Percentiles rank a stretch among this genome's conserved stretches.
phyloP scores from a whole-genome alignment of 306 rosid species.

The Malus sylvestris region DNA sequence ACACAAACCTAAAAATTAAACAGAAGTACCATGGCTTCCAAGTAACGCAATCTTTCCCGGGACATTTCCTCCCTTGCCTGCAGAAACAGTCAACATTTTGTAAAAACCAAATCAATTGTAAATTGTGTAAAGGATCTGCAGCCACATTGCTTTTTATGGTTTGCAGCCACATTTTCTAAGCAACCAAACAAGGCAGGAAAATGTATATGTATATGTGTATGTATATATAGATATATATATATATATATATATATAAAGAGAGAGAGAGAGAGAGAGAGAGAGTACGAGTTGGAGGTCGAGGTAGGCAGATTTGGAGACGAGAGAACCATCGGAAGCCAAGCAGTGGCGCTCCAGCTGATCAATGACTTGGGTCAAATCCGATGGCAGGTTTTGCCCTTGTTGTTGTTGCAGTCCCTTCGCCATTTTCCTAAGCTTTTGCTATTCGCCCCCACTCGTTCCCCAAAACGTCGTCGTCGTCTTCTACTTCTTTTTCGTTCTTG shows the following conservation, averaged over 20 bases:
- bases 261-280: constrained; percentile 13
- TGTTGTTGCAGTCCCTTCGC: constrained; percentile 58
- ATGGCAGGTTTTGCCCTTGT: constrained; percentile 60
- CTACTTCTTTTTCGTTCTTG: no score
- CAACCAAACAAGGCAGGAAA: constrained; percentile 8
- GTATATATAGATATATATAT: no score
- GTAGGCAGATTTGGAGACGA: constrained; percentile 72
- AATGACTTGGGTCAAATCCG: constrained; percentile 69
- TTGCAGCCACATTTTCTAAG: constrained; percentile 6
- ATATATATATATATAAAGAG: no score
- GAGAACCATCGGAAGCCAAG: constrained; percentile 87
- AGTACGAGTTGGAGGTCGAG: constrained; percentile 75
- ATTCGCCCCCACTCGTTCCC: not conserved
- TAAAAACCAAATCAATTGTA: not conserved
- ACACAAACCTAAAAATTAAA: not conserved
- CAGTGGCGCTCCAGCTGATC: constrained; percentile 97
- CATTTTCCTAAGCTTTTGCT: constrained; percentile 22
- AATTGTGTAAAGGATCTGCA: not conserved
- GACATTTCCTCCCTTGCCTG: constrained; percentile 99
- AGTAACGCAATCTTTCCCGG: constrained; percentile 80
- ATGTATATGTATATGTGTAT: not conserved
- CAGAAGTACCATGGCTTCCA: constrained; percentile 73
- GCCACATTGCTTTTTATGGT: not conserved
- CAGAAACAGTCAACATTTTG: not conserved
- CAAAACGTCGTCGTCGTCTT: constrained; percentile 26